phyloP scores from a whole-genome alignment of 2,329 filamentous ascomycete genomes.

The Cryphonectria parasitica region DNA sequence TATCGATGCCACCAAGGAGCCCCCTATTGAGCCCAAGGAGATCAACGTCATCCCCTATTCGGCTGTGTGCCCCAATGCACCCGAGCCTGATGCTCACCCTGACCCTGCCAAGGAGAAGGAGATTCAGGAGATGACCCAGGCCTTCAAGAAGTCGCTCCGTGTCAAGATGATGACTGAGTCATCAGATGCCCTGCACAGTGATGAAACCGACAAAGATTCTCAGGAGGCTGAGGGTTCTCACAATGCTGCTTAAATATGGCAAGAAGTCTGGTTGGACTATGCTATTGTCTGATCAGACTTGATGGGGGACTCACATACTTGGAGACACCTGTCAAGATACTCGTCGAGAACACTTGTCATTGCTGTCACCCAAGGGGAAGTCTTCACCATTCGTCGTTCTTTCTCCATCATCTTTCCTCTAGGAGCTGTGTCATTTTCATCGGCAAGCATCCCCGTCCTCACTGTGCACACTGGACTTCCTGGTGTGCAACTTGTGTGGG shows the following conservation, averaged over 20 bases:
- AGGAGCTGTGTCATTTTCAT: background rate
- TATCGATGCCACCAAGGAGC: constrained; percentile 16
- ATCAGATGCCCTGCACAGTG: background rate
- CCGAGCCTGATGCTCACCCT: background rate
- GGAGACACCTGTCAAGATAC: constrained; percentile 1
- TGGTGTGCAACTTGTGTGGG: constrained; percentile 3
- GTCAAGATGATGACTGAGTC: background rate
- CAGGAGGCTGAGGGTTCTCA: background rate
- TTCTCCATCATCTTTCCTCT: background rate
- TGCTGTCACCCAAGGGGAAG: constrained; percentile 4
- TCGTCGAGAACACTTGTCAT: constrained; percentile 14
- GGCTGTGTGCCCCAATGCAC: background rate
- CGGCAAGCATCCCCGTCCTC: constrained; percentile 6
- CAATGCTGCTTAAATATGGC: background rate
- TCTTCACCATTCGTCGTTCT: constrained; percentile 1
- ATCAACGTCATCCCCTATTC: constrained; percentile 4
- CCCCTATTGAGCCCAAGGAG: no score
- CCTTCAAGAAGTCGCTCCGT: background rate
- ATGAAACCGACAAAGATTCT: no score
- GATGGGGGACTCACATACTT: constrained; percentile 23
- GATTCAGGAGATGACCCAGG: background rate
- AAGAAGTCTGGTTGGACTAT: background rate
- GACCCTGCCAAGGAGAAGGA: background rate
- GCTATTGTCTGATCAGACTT: constrained; percentile 18
- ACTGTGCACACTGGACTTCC: constrained; percentile 11